Evolutionary conservation across 2,329 filamentous ascomycete genomes (phyloP).

Genomic region (Colletotrichum sp.): DNA sequence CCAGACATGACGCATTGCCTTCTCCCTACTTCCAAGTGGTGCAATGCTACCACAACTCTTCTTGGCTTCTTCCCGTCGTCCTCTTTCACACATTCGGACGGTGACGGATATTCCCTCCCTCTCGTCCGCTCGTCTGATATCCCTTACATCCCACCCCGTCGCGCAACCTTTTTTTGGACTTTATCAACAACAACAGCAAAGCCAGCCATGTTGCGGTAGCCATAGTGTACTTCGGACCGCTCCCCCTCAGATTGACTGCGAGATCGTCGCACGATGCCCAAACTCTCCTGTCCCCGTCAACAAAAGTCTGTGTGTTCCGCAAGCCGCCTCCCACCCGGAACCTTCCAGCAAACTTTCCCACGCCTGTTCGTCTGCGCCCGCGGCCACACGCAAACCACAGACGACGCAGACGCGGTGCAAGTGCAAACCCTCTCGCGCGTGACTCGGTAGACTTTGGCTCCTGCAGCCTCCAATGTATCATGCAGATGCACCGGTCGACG

Average conservation of each 20-base stretch:
- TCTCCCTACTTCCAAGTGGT: neutral
- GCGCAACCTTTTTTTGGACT: neutral
- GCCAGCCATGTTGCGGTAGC: neutral
- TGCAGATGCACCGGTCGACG: neutral
- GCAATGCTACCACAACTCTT: neutral
- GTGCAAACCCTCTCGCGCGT: neutral
- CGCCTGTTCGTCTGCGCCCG: neutral
- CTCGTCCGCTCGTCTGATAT: neutral
- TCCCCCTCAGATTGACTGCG: neutral
- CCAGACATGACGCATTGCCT: neutral
- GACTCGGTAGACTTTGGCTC: conserved; percentile 15
- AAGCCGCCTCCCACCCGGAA: neutral
- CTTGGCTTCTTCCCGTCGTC: neutral
- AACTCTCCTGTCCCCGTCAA: neutral
- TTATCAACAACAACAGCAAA: neutral
- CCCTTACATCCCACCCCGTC: neutral
- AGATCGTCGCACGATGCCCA: neutral
- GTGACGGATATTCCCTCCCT: neutral
- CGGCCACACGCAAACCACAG: neutral
- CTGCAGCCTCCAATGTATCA: conserved; percentile 6
- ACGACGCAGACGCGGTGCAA: neutral
- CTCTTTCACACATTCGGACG: neutral
- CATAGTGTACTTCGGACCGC: neutral
- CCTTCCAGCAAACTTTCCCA: conserved; percentile 11
- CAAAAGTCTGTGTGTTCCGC: neutral